Evolutionary conservation across 352 stramenopile species (phyloP), one percentile per base, ranked within the genome.

Genomic region (Globisporangium viniferum): DNA sequence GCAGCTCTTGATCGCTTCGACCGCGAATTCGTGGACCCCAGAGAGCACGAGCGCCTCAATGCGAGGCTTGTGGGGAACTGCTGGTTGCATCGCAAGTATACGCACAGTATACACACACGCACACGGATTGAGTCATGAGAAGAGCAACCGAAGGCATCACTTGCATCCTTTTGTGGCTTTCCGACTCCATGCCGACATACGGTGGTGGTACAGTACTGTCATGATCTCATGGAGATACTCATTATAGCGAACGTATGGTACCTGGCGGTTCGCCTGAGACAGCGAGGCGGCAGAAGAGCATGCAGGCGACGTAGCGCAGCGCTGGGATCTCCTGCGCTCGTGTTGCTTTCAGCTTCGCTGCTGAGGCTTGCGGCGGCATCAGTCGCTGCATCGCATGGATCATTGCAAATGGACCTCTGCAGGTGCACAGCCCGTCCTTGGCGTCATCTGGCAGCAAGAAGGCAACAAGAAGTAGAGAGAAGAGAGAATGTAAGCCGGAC

Each of bases 221-320:
- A 59, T 66, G 22, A 29, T 7, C 4, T 20, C 14, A 24, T 48
- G 14, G 15, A 20, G 39, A 18, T 18, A 12, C 12, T 48, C 14
- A 20, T 2, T n/a, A 48, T 6, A 48, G 3, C 15, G 10, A 55
- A 6, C 24, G 51, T 27, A 46, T 14, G 41, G 3, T 57, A 79
- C 73, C 71, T 76, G 67, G 46, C 18, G 54, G 20, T 27, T 78
- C 61, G n/a, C 48, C 70, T 5, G 63, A 31, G n/a, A 59, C 68
- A 14, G 74, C 76, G 31, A 88, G 22, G n/a, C 75, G 73, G 33
- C 79, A 84, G 35, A 88, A 77, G 10, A 88, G 57, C 74, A 89
- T 79, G 55, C 79, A 89, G n/a, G 63, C 70, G 24, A 88, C 71
- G 54, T 81, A 87, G 39, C 77, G 73, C 22, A 89, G 66, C 12